Evolutionary conservation across 805 yeast species (phyloP), one percentile per base, ranked within the genome.

Genomic region (Wickerhamiella allomyrinae): DNA sequence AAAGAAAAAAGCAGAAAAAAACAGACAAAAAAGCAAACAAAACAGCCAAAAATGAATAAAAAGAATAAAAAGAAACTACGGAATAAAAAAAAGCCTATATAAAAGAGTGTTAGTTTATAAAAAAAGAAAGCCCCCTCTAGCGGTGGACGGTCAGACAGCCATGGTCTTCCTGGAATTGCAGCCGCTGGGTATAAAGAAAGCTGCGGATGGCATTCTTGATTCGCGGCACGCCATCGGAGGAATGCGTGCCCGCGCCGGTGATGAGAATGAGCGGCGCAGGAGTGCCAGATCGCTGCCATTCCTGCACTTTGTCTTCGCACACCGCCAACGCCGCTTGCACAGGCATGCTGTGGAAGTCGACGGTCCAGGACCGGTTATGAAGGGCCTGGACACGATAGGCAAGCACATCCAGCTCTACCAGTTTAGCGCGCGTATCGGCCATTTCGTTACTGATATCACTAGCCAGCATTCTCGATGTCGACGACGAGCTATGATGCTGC

Each of bases 161-260:
- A 14, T 6, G 8, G 14, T 27, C 31, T 17, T 39, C 41, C 6
- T 20, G n/a, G 36, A 29, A 39, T n/a, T 29, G 29, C 17, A 39
- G 5, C 19, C 34, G 34, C 14, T 36, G 25, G 13, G 40, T 39
- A 20, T 45, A 29, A 8, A 47, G 31, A 23, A 39, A 39, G 34
- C 34, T 36, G 11, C 45, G 38, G 17, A 47, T 11, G 8, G 49
- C 46, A 34, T 41, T 43, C 20, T 47, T 47, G 37, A 47, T 41
- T 14, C 33, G 25, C 5, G 50, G 47, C 6, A 46, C 45, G 7
- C 50, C 47, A 9, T 40, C 34, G 7, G 17, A 29, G 1, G 50
- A 47, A 41, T 47, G 50, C 24, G 37, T 36, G 15, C 52, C 52
- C 0, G 49, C 46, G 20, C 52, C 52, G 10, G 48, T 49, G 17